phyloP scores from a whole-genome alignment of 352 stramenopile species.

The Nothophytophthora sp. region DNA sequence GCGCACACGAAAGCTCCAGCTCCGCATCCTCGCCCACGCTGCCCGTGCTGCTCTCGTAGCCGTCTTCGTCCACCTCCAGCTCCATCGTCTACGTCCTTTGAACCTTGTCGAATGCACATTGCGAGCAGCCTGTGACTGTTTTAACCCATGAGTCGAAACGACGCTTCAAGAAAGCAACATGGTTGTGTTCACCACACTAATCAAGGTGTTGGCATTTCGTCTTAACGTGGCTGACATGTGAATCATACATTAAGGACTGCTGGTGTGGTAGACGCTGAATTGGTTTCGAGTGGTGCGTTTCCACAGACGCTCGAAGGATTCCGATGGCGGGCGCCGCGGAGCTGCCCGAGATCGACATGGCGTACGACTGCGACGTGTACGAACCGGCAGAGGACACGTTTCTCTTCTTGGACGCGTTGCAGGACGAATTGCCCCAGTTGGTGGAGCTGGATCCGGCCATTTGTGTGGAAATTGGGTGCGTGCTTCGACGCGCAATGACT shows the following conservation, averaged over 20 bases:
- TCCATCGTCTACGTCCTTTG: conserved; percentile 10
- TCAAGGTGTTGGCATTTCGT: no score
- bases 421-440: conserved; percentile 81
- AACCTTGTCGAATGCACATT: neutral
- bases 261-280: neutral
- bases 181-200: no score
- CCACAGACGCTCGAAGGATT: no score
- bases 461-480: conserved; percentile 90
- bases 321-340: conserved; percentile 20
- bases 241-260: conserved; percentile 7
- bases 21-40: conserved; percentile 76
- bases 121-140: neutral
- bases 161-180: conserved; percentile 30
- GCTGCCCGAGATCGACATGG: conserved; percentile 74
- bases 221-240: no score
- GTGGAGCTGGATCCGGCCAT: conserved; percentile 55
- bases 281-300: no score
- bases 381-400: conserved; percentile 98
- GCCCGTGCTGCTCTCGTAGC: conserved; percentile 53
- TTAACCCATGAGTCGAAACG: neutral
- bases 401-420: conserved; percentile 95
- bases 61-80: conserved; percentile 35
- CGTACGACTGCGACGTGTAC: conserved; percentile 93
- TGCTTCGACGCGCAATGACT: conserved; percentile 1
- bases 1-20: conserved; percentile 71